Evolutionary conservation across 2,329 filamentous ascomycete species (phyloP).

Genomic region (Fusarium luffae): DNA sequence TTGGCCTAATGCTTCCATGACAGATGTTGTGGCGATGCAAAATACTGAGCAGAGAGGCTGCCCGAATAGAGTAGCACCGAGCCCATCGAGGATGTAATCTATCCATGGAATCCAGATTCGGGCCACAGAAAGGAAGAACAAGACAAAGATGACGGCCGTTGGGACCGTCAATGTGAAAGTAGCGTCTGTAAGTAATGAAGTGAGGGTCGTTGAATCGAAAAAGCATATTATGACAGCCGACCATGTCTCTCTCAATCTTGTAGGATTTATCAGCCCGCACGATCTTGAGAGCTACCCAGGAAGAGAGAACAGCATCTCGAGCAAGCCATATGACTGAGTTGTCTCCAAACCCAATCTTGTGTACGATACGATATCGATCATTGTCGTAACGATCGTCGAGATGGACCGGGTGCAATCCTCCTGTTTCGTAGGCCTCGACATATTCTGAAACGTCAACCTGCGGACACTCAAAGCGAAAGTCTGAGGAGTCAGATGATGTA

Average conservation of each 20-base stretch:
- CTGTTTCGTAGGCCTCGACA: background rate
- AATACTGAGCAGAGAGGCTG: background rate
- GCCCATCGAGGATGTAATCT: background rate
- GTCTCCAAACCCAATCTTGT: background rate
- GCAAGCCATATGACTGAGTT: background rate
- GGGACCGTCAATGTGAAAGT: background rate
- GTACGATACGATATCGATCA: background rate
- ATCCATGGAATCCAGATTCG: background rate
- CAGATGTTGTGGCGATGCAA: background rate
- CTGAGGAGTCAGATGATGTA: background rate
- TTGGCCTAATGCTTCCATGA: background rate
- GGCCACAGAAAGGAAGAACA: background rate
- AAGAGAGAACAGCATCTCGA: background rate
- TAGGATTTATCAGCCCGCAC: background rate
- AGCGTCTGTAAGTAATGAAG: background rate
- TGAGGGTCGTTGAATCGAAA: accelerated
- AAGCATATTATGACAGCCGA: background rate
- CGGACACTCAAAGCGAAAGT: background rate
- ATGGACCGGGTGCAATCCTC: background rate
- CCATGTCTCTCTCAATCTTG: background rate
- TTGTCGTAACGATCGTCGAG: background rate
- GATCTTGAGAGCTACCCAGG: background rate
- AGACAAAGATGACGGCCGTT: background rate
- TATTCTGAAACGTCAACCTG: background rate
- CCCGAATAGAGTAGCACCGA: background rate